Percentiles rank a stretch among this genome's conserved stretches.
Evolutionary conservation across 2,329 filamentous ascomycete genomes (phyloP).

Genomic region (Stachybotrys echinatus): DNA sequence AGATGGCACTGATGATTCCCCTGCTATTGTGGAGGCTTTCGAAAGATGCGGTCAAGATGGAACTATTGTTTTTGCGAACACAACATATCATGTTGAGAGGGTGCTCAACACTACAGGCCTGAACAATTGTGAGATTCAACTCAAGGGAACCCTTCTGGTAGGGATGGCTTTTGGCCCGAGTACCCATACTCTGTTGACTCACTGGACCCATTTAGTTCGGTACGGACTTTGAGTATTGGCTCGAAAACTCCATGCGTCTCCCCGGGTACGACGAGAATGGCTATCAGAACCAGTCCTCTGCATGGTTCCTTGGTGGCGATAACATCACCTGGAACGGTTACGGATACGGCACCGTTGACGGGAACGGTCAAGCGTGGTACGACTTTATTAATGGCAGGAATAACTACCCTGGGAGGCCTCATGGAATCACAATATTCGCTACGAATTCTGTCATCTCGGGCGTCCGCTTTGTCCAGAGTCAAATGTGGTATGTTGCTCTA

Average conservation of each 20-base stretch:
- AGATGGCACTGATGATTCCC: conserved; percentile 13
- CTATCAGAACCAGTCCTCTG: conserved; percentile 43
- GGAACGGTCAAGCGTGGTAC: conserved; percentile 52
- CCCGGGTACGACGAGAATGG: conserved; percentile 23
- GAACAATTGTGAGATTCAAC: conserved; percentile 34
- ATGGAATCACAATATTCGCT: conserved; percentile 15
- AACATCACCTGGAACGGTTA: conserved; percentile 39
- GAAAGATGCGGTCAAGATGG: conserved; percentile 14
- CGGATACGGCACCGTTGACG: conserved; percentile 44
- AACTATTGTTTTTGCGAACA: conserved; percentile 15
- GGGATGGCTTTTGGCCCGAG: neutral
- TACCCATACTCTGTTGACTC: neutral
- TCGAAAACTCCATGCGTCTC: conserved; percentile 31
- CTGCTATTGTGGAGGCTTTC: conserved; percentile 14
- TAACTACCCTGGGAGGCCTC: conserved; percentile 31
- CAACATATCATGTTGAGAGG: conserved; percentile 16
- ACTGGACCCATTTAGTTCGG: conserved; percentile 22
- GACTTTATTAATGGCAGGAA: conserved; percentile 28
- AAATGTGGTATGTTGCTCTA: conserved; percentile 41
- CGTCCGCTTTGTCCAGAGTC: conserved; percentile 40
- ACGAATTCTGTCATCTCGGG: conserved; percentile 30
- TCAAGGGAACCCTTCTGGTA: conserved; percentile 14
- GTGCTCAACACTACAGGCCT: conserved; percentile 18
- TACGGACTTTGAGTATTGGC: conserved; percentile 38
- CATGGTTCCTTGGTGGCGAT: conserved; percentile 43